Evolutionary conservation across 495 filamentous ascomycete genomes (phyloP).

Genomic region (Lophium mytilinum): DNA sequence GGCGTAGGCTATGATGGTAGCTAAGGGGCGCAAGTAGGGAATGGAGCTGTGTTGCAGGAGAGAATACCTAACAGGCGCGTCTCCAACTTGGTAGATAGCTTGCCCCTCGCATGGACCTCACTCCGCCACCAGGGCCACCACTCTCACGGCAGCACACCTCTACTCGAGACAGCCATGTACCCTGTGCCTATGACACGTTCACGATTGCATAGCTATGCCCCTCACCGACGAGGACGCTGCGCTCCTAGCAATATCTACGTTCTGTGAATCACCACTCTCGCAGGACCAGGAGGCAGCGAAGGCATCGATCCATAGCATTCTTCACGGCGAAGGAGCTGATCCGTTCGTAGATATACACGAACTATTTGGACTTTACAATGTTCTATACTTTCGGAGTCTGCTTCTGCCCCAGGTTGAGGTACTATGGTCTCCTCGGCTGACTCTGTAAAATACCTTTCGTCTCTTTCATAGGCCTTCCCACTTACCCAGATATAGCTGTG

Average conservation of each 20-base stretch:
- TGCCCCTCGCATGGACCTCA: too few species aligned
- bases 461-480: not conserved
- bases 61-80: too few species aligned
- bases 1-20: too few species aligned
- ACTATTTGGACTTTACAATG: slow-evolving; percentile 29
- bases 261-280: slow-evolving; percentile 17
- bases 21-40: too few species aligned
- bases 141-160: too few species aligned
- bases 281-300: slow-evolving; percentile 23
- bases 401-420: slow-evolving; percentile 30
- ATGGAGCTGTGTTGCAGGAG: too few species aligned
- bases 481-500: slow-evolving; percentile 22
- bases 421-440: slow-evolving; percentile 29
- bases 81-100: too few species aligned
- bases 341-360: slow-evolving; percentile 33
- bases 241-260: slow-evolving; percentile 25
- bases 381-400: slow-evolving; percentile 30
- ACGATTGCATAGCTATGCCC: slow-evolving; percentile 19
- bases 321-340: slow-evolving; percentile 13
- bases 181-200: too few species aligned
- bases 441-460: slow-evolving; percentile 11
- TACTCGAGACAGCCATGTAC: too few species aligned
- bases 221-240: slow-evolving; percentile 34
- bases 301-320: slow-evolving; percentile 17
- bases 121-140: too few species aligned